Conservation (phyloP, 1,139 yeast species). For the Saccharomyces pastorianus region DNA sequence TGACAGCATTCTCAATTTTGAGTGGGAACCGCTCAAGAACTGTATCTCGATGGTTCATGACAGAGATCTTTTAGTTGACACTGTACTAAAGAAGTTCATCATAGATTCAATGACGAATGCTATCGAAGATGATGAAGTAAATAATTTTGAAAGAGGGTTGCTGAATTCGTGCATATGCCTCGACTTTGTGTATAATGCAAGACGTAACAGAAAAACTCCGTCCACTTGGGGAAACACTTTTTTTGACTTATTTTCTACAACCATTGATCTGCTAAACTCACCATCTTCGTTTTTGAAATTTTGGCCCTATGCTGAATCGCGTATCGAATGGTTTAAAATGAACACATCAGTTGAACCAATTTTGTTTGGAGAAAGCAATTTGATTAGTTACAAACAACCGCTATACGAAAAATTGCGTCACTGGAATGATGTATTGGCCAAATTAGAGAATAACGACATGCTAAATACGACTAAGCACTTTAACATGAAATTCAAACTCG, state of each 20-base stretch:
- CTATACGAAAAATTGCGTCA: slow-evolving; percentile 25
- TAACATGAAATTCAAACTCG: slow-evolving; percentile 22
- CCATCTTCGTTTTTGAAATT: slow-evolving; percentile 20
- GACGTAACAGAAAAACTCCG: slow-evolving; percentile 10
- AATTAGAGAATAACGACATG: slow-evolving; percentile 14
- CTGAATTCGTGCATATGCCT: slow-evolving; percentile 9
- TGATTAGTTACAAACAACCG: slow-evolving; percentile 28
- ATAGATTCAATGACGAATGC: slow-evolving; percentile 10
- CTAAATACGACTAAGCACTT: slow-evolving; percentile 23
- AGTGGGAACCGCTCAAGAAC: slow-evolving; percentile 10
- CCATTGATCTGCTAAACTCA: slow-evolving; percentile 20
- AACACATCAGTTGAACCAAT: slow-evolving; percentile 12
- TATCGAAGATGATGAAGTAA: slow-evolving; percentile 6
- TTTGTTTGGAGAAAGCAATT: slow-evolving; percentile 18
- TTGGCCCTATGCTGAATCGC: slow-evolving; percentile 27
- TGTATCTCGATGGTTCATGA: slow-evolving; percentile 2
- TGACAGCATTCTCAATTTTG: slow-evolving; percentile 7
- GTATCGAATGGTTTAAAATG: slow-evolving; percentile 26
- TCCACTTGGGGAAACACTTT: slow-evolving; percentile 15
- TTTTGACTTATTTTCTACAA: slow-evolving; percentile 21
- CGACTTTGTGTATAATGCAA: slow-evolving; percentile 19
- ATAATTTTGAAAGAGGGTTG: neutral
- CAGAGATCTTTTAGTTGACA: slow-evolving; percentile 11
- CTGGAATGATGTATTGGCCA: slow-evolving; percentile 23
- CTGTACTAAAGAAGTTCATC: slow-evolving; percentile 13